Evolutionary conservation across 2,329 filamentous ascomycete species (phyloP).

Genomic region (Beauveria bassiana): DNA sequence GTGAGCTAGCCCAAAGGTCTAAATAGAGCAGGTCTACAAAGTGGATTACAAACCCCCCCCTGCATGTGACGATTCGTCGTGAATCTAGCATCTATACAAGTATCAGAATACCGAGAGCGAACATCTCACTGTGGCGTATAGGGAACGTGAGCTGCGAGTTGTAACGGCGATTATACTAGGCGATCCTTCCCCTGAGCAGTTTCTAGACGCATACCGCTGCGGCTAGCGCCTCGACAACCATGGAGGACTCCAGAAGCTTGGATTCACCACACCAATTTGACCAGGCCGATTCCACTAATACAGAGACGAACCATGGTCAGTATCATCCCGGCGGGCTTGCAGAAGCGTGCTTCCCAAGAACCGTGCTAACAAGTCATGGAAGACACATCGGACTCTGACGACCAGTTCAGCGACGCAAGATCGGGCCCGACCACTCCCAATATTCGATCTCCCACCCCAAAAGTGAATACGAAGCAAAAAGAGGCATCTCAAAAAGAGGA

Average conservation of each 20-base stretch:
- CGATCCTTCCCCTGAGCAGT: not conserved
- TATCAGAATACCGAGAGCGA: not conserved
- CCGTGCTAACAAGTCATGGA: conserved; percentile 15
- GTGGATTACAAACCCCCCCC: not conserved
- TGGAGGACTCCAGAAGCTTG: not conserved
- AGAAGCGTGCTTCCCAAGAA: not conserved
- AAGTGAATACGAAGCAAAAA: conserved; percentile 51
- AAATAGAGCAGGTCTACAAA: not conserved
- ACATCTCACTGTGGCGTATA: not conserved
- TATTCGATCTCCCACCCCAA: conserved; percentile 45
- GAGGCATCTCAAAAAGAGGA: conserved; percentile 45
- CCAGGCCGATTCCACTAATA: not conserved
- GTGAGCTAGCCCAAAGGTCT: not conserved
- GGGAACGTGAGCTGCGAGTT: not conserved
- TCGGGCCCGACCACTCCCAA: conserved; percentile 40
- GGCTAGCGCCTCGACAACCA: not conserved
- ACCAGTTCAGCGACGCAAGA: conserved; percentile 62
- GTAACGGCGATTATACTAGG: not conserved
- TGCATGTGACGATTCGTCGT: not conserved
- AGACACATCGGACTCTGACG: conserved; percentile 57
- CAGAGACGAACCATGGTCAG: conserved; percentile 22
- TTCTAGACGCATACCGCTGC: not conserved
- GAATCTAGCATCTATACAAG: not conserved
- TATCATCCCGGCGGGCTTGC: too few species aligned
- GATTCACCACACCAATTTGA: not conserved